Percentiles rank a stretch among this genome's conserved stretches.
Evolutionary conservation across 257 asterid genomes (phyloP).

Genomic region (Fraxinus anomala): DNA sequence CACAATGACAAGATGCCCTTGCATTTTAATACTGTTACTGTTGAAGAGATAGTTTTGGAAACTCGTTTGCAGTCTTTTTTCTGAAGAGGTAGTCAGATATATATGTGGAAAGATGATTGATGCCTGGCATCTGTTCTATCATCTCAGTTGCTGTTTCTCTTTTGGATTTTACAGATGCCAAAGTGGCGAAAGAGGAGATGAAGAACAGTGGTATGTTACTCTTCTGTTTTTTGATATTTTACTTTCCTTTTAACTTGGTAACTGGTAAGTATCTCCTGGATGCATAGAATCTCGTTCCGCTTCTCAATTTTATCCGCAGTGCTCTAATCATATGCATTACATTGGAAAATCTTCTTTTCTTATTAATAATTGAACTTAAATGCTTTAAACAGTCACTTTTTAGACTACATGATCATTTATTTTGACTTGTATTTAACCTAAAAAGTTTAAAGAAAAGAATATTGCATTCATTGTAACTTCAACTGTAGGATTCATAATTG

Average conservation of each 20-base stretch:
- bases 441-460: not conserved
- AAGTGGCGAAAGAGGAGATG: conserved; percentile 68
- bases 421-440: not conserved
- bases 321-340: not conserved
- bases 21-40: not conserved
- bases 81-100: not conserved
- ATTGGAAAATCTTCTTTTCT: not conserved
- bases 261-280: not conserved
- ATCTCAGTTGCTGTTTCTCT: conserved; percentile 23
- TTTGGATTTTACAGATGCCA: conserved; percentile 48
- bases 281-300: not conserved
- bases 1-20: not conserved
- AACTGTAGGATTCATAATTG: not conserved
- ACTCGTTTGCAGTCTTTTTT: not conserved
- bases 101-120: not conserved
- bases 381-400: not conserved
- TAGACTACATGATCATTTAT: not conserved
- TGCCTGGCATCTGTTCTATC: not conserved
- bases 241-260: not conserved
- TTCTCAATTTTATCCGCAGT: not conserved
- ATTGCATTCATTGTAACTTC: not conserved
- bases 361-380: not conserved
- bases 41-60: not conserved
- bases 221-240: conserved; percentile 5
- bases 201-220: conserved; percentile 48